Base-by-base conservation (phyloP, 805 yeast species). In the Kodamaea restingae region DNA sequence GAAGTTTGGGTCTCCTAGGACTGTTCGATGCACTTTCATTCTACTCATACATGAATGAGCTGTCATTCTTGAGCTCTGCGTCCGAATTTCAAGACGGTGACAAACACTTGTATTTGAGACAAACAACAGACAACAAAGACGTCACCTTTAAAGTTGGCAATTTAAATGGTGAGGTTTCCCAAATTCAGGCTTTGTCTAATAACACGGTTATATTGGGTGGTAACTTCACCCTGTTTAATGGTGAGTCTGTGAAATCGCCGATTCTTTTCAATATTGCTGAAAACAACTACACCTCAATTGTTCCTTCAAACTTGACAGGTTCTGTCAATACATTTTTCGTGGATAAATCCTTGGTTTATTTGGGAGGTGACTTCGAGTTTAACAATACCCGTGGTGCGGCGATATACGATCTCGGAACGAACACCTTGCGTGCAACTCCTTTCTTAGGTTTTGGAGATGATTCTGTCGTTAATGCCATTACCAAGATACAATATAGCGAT, bases 331-430 rank as follows among this genome's bases (percentile, higher is more conserved):
- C 67, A n/a, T 50, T 67, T 4, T 57, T 50, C 36, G 80, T 59
- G 2, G 70, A 66, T 32, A 56, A 61, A 24, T 60, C 73, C 15
- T 40, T 76, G 15, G 71, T 87, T 0, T 88, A 85, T 52, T 73
- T 86, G 35, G 98, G 97, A 7, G 98, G 98, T 15, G 71, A 76
- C 43, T 76, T 91, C 48, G 56, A 69, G 4, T 80, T 68, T 55
- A 67, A 75, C 40, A 57, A 63, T 33, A 67, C 80, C 6, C 52
- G 68, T 47, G 83, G 88, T 36, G 84, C 76, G 0, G 80, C 84
- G 7, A 61, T 78, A 4, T 91, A 86, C 71, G 72, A 86, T 58
- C 52, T 63, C 11, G 47, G 71, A 0, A 48, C 71, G 3, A 49
- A 67, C 15, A 22, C 58, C 2, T 60, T 85, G 28, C 36, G 52